These are phyloP conservation scores for Dalechampia spathulata DNA, from an alignment of 441 rosid genomes.

Conservation along the genomic window DNA sequence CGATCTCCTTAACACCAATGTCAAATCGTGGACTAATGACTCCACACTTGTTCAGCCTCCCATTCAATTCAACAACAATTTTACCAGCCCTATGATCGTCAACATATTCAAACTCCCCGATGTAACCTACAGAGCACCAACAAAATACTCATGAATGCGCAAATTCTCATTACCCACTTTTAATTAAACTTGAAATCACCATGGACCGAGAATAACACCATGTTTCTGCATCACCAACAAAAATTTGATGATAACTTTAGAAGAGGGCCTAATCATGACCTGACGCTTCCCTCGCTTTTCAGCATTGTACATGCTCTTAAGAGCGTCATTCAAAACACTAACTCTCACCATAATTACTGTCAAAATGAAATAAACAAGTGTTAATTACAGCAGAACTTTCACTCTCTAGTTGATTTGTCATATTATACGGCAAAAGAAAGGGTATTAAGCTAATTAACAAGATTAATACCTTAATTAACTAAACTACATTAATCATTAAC, in stretches of 20 bases:
- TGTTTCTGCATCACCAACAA: slow-evolving; percentile 63
- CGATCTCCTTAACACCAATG: too few species aligned
- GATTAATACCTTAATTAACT: too few species aligned
- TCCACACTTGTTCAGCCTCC: slow-evolving; percentile 57
- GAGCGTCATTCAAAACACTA: slow-evolving; percentile 60
- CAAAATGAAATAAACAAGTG: not conserved
- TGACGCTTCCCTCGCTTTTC: slow-evolving; percentile 61
- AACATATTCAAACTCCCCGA: slow-evolving; percentile 62
- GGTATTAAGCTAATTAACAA: too few species aligned
- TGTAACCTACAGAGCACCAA: slow-evolving; percentile 31
- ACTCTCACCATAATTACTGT: slow-evolving; percentile 50
- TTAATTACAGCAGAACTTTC: not conserved
- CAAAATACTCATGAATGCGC: not conserved
- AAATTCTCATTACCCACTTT: not conserved
- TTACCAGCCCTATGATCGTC: slow-evolving; percentile 70
- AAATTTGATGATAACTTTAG: slow-evolving; percentile 57
- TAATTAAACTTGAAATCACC: too few species aligned
- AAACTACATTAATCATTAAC: too few species aligned
- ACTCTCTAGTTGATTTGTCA: too few species aligned
- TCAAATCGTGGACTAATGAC: too few species aligned
- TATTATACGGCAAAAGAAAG: not conserved
- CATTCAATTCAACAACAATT: slow-evolving; percentile 57
- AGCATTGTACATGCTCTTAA: slow-evolving; percentile 67
- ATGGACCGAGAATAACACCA: slow-evolving; percentile 25
- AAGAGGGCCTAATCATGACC: slow-evolving; percentile 61